Evolutionary conservation across 129 eudicot genomes (phyloP).

Genomic region (Flaveria ramosissima): DNA sequence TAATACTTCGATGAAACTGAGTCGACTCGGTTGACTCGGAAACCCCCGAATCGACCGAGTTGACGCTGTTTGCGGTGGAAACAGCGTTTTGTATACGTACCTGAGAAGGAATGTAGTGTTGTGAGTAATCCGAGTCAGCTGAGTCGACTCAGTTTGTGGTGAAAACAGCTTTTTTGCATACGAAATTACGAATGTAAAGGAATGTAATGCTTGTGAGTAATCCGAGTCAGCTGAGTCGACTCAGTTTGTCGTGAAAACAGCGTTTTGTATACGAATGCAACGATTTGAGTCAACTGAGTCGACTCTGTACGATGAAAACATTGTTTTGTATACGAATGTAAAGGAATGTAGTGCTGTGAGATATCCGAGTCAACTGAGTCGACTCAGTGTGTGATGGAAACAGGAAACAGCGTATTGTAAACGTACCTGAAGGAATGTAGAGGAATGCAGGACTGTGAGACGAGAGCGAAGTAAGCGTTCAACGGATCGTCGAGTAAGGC

Average conservation of each 20-base stretch:
- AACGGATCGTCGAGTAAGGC: constrained; percentile 63
- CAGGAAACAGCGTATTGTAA: constrained; percentile 43
- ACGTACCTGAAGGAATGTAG: constrained; percentile 58
- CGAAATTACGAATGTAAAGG: constrained; percentile 50
- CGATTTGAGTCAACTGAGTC: no score
- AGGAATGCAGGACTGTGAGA: constrained; percentile 70
- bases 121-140: constrained; percentile 30
- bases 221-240: no score
- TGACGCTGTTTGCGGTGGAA: constrained; percentile 26
- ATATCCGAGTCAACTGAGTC: background rate
- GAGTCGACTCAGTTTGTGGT: no score
- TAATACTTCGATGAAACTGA: constrained; percentile 59
- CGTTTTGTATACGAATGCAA: no score
- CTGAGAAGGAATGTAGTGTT: constrained; percentile 58
- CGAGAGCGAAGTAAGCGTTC: constrained; percentile 62
- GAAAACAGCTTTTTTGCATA: no score
- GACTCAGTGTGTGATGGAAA: constrained; percentile 31
- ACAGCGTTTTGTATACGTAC: constrained; percentile 45
- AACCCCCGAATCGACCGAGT: background rate
- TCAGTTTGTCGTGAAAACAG: no score
- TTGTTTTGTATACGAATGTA: no score
- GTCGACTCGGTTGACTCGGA: background rate
- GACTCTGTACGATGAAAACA: no score
- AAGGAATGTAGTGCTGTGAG: no score
- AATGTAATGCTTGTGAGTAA: constrained; percentile 57